phyloP scores from a whole-genome alignment of 1,284 basidiomycete genomes.

The Rhodotorula sp. region DNA sequence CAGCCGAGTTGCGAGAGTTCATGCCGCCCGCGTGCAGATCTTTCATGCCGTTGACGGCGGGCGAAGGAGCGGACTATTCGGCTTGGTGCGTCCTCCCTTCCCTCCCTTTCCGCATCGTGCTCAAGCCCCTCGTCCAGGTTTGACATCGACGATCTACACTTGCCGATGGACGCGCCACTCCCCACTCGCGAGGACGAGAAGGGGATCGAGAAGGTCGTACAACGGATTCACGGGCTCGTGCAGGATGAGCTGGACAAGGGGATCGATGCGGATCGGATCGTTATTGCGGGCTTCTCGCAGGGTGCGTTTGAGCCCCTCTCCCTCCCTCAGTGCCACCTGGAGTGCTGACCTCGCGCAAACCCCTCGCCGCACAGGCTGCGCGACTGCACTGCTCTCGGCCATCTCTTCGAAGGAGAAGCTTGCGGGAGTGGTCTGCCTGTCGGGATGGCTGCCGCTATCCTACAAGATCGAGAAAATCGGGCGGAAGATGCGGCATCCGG shows the following conservation, averaged over 20 bases:
- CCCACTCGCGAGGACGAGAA: neutral
- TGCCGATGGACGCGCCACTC: neutral
- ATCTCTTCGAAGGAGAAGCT: neutral
- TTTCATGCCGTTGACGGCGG: neutral
- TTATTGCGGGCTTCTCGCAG: constrained; percentile 3
- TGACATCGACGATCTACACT: neutral
- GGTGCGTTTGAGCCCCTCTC: neutral
- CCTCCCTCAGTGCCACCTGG: rapidly evolving
- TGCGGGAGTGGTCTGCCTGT: neutral
- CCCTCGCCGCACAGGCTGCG: neutral
- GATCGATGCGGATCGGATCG: neutral
- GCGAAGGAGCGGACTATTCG: too few species aligned
- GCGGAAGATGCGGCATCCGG: neutral
- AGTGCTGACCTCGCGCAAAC: neutral
- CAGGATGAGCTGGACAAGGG: neutral
- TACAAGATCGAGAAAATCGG: neutral
- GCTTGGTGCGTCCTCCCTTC: neutral
- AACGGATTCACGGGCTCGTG: neutral
- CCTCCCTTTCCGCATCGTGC: too few species aligned
- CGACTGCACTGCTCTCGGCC: neutral
- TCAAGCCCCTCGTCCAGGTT: neutral
- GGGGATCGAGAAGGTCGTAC: neutral
- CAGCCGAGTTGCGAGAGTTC: neutral
- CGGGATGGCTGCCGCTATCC: neutral
- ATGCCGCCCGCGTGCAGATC: neutral